phyloP scores from a whole-genome alignment of 2,329 filamentous ascomycete genomes.

The Exophiala lecanii-corni region DNA sequence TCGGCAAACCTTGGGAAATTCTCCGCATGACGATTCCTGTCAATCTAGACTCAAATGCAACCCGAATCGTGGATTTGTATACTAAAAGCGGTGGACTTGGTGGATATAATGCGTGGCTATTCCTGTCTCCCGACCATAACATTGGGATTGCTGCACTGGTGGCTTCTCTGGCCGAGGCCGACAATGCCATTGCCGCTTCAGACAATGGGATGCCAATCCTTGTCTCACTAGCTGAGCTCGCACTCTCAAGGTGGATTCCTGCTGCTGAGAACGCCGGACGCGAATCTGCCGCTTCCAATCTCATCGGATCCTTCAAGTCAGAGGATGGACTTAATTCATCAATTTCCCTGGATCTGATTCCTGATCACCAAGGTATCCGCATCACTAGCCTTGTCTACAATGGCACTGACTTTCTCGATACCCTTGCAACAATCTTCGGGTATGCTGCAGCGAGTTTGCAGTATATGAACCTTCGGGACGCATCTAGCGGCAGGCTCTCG shows the following conservation, averaged over 20 bases:
- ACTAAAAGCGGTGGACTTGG: slow-evolving; percentile 41
- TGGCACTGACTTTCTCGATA: slow-evolving; percentile 5
- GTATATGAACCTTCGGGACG: slow-evolving; percentile 9
- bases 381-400: slow-evolving; percentile 17
- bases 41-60: slow-evolving; percentile 2
- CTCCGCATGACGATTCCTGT: slow-evolving; percentile 14
- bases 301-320: slow-evolving; percentile 28
- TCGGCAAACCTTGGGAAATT: slow-evolving; percentile 46
- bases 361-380: slow-evolving; percentile 24
- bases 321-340: slow-evolving; percentile 27
- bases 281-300: slow-evolving; percentile 28
- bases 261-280: slow-evolving; percentile 24
- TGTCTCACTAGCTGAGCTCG: slow-evolving; percentile 23
- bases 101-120: slow-evolving; percentile 35
- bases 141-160: slow-evolving; percentile 41
- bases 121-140: slow-evolving; percentile 43
- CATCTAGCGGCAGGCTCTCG: neutral
- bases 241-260: slow-evolving; percentile 8
- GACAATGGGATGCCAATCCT: neutral
- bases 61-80: slow-evolving; percentile 33
- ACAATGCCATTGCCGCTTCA: slow-evolving; percentile 29
- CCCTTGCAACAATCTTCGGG: neutral
- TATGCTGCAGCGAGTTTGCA: slow-evolving; percentile 5
- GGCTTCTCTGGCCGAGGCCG: slow-evolving; percentile 29
- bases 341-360: slow-evolving; percentile 21